A percentile compares a stretch with the other conserved stretches of the same genome.
These are phyloP conservation scores for Neoboletus subvelutipes DNA, from an alignment of 768 basidiomycete species.

Conservation along the genomic window DNA sequence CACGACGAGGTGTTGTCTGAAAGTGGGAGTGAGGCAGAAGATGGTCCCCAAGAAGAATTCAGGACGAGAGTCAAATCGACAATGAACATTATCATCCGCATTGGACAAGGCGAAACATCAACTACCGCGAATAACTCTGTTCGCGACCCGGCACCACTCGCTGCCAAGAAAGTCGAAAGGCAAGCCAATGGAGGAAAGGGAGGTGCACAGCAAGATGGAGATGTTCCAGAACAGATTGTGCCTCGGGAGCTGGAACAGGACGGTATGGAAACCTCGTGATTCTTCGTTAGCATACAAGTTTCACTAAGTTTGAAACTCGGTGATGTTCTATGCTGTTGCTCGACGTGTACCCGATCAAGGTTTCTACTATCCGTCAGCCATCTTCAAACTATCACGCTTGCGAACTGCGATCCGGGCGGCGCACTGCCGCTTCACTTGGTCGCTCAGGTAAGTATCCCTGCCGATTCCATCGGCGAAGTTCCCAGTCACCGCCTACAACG, in stretches of 20 bases:
- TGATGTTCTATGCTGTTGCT: neutral
- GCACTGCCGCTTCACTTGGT: neutral
- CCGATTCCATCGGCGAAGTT: neutral
- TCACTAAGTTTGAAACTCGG: conserved; percentile 1
- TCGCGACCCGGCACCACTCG: neutral
- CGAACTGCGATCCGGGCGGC: neutral
- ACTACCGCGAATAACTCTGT: conserved; percentile 14
- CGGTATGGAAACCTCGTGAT: conserved; percentile 34
- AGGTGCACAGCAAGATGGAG: conserved; percentile 1
- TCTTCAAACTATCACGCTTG: neutral
- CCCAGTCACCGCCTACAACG: neutral
- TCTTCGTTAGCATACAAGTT: neutral
- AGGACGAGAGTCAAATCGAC: conserved; percentile 71
- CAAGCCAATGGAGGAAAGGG: conserved; percentile 11
- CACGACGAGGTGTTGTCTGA: conserved; percentile 67
- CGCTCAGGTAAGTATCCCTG: neutral
- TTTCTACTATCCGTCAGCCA: neutral
- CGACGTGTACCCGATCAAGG: neutral
- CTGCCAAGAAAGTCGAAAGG: conserved; percentile 9
- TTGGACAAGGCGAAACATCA: conserved; percentile 57
- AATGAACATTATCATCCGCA: conserved; percentile 56
- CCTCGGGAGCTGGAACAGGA: conserved; percentile 47
- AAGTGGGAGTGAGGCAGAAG: conserved; percentile 51
- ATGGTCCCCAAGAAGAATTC: conserved; percentile 53
- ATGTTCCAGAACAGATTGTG: conserved; percentile 29